Evolutionary conservation across 768 basidiomycete species (phyloP), one percentile per base, ranked within the genome.

Genomic region (Amanita phalloides): DNA sequence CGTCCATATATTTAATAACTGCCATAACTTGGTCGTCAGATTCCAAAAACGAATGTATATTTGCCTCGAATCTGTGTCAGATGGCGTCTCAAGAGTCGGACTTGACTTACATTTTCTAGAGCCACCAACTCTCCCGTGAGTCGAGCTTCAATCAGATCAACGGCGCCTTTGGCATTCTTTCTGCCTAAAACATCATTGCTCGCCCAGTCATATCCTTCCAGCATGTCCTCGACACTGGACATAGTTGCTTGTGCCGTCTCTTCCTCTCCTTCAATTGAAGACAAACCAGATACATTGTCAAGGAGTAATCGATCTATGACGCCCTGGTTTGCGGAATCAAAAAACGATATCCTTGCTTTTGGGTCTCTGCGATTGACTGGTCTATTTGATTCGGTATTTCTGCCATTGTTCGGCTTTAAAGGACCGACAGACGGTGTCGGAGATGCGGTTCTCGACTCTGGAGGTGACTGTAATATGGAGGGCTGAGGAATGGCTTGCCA

Each of bases 151-250:
- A 98, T 93, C 58, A 94, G 75, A 62, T 97, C 95, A 36, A 90
- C 90, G 6, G 88, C 82, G 9, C 85, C 85, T 59, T 77, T 74
- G 14, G 75, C 73, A 49, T 78, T 76, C 61, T 78, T 82, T 57
- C 81, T 71, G 11, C 76, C 79, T 41, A 86, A 71, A n/a, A 84
- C 71, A 62, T 84, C 83, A 51, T 86, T 87, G 55, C 82, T 85
- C 3, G 90, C 84, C 93, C 93, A 98, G 65, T 98, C 96, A 60
- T 96, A 96, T 0, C 96, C 94, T 60, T 99, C 96, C 23, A 99
- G 74, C 91, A 99, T 94, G 64, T 99, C 96, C 63, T 99, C 96
- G 2, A 99, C 92, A 65, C 82, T 96, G 4, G 85, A 72, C 68
- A 99, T 75, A 3, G 90, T 90, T 7, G 84, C 88, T 56, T 90